phyloP scores from a whole-genome alignment of 164 flowering plant species.

The Litsea cubeba region DNA sequence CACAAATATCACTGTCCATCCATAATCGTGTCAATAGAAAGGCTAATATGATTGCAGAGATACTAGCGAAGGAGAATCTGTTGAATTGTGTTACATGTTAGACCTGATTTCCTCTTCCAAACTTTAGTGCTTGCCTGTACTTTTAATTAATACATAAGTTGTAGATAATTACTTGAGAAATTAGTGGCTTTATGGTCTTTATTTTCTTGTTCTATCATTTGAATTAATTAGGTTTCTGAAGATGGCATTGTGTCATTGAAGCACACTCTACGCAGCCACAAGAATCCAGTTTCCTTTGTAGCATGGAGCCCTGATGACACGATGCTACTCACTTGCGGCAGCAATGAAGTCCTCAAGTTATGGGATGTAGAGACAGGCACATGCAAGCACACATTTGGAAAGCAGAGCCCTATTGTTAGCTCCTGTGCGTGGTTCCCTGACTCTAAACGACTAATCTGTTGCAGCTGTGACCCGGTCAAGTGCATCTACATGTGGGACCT shows the following conservation, averaged over 20 bases:
- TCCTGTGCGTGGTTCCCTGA: constrained; percentile 98
- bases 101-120: too few species aligned
- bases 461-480: constrained; percentile 71
- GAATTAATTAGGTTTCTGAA: constrained; percentile 45
- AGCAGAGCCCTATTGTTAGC: constrained; percentile 52
- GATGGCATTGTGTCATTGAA: constrained; percentile 44
- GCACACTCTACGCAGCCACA: constrained; percentile 57
- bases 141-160: too few species aligned
- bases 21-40: too few species aligned
- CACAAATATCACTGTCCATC: too few species aligned
- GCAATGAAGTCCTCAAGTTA: constrained; percentile 67
- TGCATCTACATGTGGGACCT: constrained; percentile 85
- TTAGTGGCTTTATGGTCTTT: not conserved
- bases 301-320: constrained; percentile 95
- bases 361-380: constrained; percentile 91
- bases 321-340: constrained; percentile 87
- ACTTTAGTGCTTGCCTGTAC: too few species aligned
- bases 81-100: too few species aligned
- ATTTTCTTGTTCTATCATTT: not conserved
- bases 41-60: too few species aligned
- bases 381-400: constrained; percentile 71
- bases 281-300: constrained; percentile 75
- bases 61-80: too few species aligned
- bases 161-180: too few species aligned
- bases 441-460: constrained; percentile 69